These are phyloP conservation scores for Pisolithus sp. DNA, from an alignment of 768 basidiomycete genomes.

Conservation along the genomic window DNA sequence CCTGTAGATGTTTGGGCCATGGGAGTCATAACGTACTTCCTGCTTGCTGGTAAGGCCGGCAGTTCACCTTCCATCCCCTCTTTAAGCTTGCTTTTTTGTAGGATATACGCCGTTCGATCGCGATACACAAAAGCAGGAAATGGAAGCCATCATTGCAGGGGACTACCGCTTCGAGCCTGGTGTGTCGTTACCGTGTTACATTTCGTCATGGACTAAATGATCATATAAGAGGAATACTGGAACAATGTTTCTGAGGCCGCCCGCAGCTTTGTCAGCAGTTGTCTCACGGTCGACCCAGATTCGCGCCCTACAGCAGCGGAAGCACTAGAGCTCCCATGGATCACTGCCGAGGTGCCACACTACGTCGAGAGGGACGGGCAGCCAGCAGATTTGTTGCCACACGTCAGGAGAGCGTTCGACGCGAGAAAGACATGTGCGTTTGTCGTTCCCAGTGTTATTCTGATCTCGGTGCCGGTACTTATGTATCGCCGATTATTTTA, in stretches of 20 bases:
- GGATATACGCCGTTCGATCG: slow-evolving; percentile 97
- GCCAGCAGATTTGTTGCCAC: slow-evolving; percentile 76
- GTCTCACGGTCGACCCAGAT: slow-evolving; percentile 79
- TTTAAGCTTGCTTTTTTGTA: slow-evolving; percentile 13
- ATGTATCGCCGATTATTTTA: slow-evolving; percentile 23
- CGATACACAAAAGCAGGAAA: slow-evolving; percentile 81
- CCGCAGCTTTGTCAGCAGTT: slow-evolving; percentile 72
- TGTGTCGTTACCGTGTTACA: slow-evolving; percentile 9
- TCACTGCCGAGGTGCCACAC: slow-evolving; percentile 62
- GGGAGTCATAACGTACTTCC: slow-evolving; percentile 97
- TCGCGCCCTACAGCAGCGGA: slow-evolving; percentile 74
- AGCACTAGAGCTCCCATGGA: slow-evolving; percentile 61
- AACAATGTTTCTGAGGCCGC: slow-evolving; percentile 76
- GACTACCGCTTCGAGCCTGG: slow-evolving; percentile 88
- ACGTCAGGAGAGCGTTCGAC: slow-evolving; percentile 85
- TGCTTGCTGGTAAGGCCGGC: slow-evolving; percentile 54
- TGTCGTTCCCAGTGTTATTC: background rate
- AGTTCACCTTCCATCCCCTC: background rate
- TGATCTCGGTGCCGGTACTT: slow-evolving; percentile 2
- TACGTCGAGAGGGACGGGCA: slow-evolving; percentile 56
- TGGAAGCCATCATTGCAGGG: slow-evolving; percentile 90
- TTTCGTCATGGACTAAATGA: background rate
- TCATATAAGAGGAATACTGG: slow-evolving; percentile 68
- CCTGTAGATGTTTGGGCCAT: slow-evolving; percentile 97
- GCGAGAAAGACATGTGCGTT: slow-evolving; percentile 78